Evolutionary conservation across 75 land plant genomes (phyloP), one percentile per base, ranked within the genome.

Genomic region (Picea sitchensis): DNA sequence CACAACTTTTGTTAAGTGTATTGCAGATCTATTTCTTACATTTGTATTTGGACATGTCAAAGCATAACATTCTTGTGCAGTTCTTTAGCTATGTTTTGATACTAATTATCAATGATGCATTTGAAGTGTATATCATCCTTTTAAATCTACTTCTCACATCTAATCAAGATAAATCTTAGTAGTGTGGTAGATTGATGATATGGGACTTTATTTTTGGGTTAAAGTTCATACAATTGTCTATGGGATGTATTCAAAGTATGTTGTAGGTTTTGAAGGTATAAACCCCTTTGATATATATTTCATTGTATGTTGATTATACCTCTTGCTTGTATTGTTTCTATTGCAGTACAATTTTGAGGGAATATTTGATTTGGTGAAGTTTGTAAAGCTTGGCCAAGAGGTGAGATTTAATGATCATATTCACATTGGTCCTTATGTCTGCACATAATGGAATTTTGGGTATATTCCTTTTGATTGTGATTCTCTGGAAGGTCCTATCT

Each of bases 391-490:
- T 75, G 92, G 90, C 32, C 77, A 96, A 65, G 85, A 92, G 79
- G 92, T 91, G 38, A 95, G 92, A 13, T 83, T 96, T 36, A 91
- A 85, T 86, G 88, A 90, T 60, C 82, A 90, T 84, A 90, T 96
- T 79, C 88, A 95, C 64, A 94, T 94, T 80, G 99, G 99, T 11
- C 99, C 98, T 67, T 96, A 93, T 86, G 91, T 84, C 75, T 93
- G 91, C 79, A 96, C 96, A 7, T 92, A 96, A 76, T 96, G 99
- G 99, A 96, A 94, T 78, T 94, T 91, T 81, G 97, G 98, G 98
- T 96, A 31, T 41, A 3, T 30, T 78, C 15, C 14, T 23, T 78
- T 20, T 26, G 31, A 38, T 6, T 30, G 17, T 34, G 11, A 77
- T 59, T 59, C 2, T 77, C 3, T 58, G 15, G 5, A 14, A 20